A percentile compares a stretch with the other conserved stretches of the same genome.
Conservation (phyloP, 1,139 yeast genomes). For the Eremothecium cymbalariae region DNA sequence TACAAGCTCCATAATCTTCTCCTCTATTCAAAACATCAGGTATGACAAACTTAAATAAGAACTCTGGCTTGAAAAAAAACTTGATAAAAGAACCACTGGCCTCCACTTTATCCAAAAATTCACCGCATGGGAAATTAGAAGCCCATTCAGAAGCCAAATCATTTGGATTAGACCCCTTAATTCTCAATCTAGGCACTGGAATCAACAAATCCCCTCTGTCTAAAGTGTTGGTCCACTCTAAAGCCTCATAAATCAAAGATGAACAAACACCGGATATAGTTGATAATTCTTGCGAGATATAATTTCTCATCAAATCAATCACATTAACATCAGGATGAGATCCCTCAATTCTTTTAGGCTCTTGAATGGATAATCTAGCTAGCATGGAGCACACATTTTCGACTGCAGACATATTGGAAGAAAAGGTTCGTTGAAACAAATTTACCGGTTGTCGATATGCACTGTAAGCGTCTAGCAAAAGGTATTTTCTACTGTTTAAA, state of each 20-base stretch:
- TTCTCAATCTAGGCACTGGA: constrained; percentile 88
- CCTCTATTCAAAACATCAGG: constrained; percentile 60
- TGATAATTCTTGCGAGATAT: constrained; percentile 72
- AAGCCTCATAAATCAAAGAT: constrained; percentile 66
- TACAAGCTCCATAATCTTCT: constrained; percentile 62
- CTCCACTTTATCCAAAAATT: constrained; percentile 58
- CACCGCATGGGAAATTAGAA: constrained; percentile 54
- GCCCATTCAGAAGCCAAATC: constrained; percentile 85
- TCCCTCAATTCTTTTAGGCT: constrained; percentile 19
- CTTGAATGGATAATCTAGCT: constrained; percentile 18
- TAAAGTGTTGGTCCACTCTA: constrained; percentile 77
- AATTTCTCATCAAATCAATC: constrained; percentile 51
- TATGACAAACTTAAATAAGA: constrained; percentile 60
- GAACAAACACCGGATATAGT: constrained; percentile 65
- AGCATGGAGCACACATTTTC: too few relatives aligned
- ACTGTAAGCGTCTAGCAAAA: too few relatives aligned
- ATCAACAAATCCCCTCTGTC: constrained; percentile 91
- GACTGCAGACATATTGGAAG: too few relatives aligned
- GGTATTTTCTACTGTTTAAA: too few relatives aligned
- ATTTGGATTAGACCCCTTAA: constrained; percentile 79
- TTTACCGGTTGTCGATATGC: too few relatives aligned
- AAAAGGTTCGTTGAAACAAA: too few relatives aligned
- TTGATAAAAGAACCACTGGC: constrained; percentile 91
- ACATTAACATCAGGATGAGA: constrained; percentile 27
- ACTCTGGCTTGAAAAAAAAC: constrained; percentile 65